phyloP scores from a whole-genome alignment of 2,329 filamentous ascomycete species.

The Fusarium continuum region DNA sequence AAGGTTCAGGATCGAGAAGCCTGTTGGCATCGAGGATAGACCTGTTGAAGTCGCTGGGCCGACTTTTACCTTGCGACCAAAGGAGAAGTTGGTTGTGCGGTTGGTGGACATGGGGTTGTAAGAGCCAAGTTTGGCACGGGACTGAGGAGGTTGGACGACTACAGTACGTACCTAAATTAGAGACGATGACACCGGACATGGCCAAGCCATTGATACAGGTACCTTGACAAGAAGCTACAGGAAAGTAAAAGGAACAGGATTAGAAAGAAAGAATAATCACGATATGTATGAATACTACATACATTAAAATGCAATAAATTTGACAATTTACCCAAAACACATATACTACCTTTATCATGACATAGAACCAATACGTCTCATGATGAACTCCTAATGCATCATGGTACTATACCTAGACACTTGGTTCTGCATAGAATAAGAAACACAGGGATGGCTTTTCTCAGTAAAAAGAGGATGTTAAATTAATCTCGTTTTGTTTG shows the following conservation, averaged over 20 bases:
- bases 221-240: no score
- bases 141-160: neutral
- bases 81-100: constrained; percentile 39
- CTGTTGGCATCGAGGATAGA: constrained; percentile 21
- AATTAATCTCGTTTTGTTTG: no score
- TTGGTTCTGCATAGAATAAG: no score
- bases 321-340: neutral
- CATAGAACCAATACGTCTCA: constrained; percentile 6
- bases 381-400: constrained; percentile 1
- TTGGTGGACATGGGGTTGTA: constrained; percentile 26
- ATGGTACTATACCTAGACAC: no score
- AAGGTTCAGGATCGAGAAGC: constrained; percentile 44
- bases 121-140: neutral
- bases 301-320: no score
- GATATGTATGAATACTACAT: neutral
- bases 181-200: neutral
- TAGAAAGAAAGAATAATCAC: neutral
- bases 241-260: no score
- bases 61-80: constrained; percentile 42
- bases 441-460: no score
- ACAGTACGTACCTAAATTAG: neutral
- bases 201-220: neutral
- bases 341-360: no score
- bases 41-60: constrained; percentile 37
- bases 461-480: no score